These are phyloP conservation scores for Beauveria caledonica DNA, from an alignment of 2,329 filamentous ascomycete genomes.

Conservation along the genomic window DNA sequence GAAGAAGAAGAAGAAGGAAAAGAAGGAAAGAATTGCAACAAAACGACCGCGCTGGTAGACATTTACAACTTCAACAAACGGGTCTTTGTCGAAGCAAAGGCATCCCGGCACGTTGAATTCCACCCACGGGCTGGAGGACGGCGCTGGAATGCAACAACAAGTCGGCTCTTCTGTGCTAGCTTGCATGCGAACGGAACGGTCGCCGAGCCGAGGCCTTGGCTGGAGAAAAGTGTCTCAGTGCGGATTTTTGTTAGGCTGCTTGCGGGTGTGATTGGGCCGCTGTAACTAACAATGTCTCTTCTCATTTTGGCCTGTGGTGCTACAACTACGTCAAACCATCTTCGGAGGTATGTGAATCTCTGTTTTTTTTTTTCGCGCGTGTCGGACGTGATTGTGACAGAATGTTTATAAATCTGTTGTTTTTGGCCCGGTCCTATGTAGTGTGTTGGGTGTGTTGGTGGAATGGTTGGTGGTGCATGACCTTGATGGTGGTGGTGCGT, in stretches of 20 bases:
- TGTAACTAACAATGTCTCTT: conserved; percentile 1
- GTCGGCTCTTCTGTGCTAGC: background rate
- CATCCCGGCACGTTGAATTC: conserved; percentile 2
- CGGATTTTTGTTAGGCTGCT: background rate
- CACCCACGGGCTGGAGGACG: conserved; percentile 1
- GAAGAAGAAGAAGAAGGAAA: too few species aligned
- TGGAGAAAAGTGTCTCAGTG: conserved; percentile 3
- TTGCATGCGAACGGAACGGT: background rate
- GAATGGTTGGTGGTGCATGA: background rate
- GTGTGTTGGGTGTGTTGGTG: background rate
- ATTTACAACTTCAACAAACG: background rate
- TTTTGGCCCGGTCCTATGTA: background rate
- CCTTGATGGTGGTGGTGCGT: background rate
- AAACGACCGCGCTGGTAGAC: background rate
- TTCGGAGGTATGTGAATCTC: background rate
- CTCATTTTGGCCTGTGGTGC: background rate
- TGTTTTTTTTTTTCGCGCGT: background rate
- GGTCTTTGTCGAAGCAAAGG: background rate
- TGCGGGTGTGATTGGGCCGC: background rate
- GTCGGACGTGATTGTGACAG: background rate
- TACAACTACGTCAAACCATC: background rate
- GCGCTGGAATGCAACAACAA: conserved; percentile 8
- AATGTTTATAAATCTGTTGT: background rate
- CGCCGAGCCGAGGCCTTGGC: background rate
- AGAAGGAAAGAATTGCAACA: background rate